These are phyloP conservation scores for Leccinum colubrinum DNA, from an alignment of 1,284 basidiomycete genomes.

Conservation along the genomic window DNA sequence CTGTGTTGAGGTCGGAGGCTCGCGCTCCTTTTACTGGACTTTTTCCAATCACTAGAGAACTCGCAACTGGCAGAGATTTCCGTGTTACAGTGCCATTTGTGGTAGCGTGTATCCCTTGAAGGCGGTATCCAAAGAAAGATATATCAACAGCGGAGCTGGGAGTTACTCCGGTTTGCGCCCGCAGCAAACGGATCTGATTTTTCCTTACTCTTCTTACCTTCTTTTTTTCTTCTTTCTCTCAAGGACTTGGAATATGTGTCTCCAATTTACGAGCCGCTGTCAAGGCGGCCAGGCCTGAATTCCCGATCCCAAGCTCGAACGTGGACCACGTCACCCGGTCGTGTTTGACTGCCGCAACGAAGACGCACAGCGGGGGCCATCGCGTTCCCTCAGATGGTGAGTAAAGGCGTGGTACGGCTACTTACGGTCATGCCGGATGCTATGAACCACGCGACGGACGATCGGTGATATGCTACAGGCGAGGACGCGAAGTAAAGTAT, in stretches of 20 bases:
- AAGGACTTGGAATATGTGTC: neutral
- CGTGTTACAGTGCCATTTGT: neutral
- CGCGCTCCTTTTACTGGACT: neutral
- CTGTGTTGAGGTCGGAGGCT: too few relatives aligned
- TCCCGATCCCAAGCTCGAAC: neutral
- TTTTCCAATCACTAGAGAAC: neutral
- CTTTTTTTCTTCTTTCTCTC: neutral
- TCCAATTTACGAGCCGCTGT: neutral
- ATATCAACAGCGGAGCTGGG: neutral
- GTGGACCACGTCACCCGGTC: neutral
- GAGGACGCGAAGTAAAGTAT: neutral
- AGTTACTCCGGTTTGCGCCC: neutral
- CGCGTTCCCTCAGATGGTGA: neutral
- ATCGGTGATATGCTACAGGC: neutral
- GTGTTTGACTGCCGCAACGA: neutral
- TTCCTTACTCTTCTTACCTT: neutral
- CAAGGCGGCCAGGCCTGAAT: neutral
- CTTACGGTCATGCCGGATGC: neutral
- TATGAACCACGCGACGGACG: neutral
- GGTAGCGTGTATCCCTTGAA: neutral
- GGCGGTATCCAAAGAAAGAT: neutral
- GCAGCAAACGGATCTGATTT: neutral
- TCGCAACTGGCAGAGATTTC: neutral
- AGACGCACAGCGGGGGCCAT: neutral
- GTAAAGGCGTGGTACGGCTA: neutral